Conservation (phyloP, 2,329 filamentous ascomycete genomes). For the Emmonsiellopsis sp. region DNA sequence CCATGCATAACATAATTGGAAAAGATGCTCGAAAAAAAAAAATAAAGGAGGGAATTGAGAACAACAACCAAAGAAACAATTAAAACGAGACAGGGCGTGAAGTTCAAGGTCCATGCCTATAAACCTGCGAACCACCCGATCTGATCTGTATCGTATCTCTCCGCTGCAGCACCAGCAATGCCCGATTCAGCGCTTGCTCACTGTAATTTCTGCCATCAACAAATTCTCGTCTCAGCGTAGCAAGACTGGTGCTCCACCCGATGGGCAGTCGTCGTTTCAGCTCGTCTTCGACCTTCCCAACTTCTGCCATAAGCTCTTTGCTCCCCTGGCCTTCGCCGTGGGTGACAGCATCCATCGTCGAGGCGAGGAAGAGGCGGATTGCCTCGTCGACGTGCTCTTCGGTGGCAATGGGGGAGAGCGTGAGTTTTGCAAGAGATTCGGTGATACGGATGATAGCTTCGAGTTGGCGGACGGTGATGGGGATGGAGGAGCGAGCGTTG, state of each 20-base stretch:
- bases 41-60: neutral
- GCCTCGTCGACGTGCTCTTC: slow-evolving; percentile 94
- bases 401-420: slow-evolving; percentile 73
- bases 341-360: slow-evolving; percentile 95
- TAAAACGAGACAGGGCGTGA: neutral
- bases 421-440: slow-evolving; percentile 86
- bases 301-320: slow-evolving; percentile 85
- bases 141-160: slow-evolving; percentile 59
- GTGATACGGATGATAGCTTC: slow-evolving; percentile 97
- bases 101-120: slow-evolving; percentile 28
- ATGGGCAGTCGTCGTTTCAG: slow-evolving; percentile 79
- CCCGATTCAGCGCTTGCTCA: slow-evolving; percentile 75
- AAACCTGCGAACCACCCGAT: slow-evolving; percentile 40
- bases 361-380: slow-evolving; percentile 90
- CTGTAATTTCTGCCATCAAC: slow-evolving; percentile 84
- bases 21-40: neutral
- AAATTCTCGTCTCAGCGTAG: slow-evolving; percentile 79
- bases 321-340: slow-evolving; percentile 76
- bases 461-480: slow-evolving; percentile 93
- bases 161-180: slow-evolving; percentile 75
- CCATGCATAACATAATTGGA: neutral
- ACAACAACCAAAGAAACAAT: neutral
- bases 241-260: slow-evolving; percentile 87
- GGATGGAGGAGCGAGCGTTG: slow-evolving; percentile 84
- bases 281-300: slow-evolving; percentile 77